Evolutionary conservation across 2,329 filamentous ascomycete species (phyloP), one percentile per base, ranked within the genome.

Genomic region (Diaporthe caulivora): DNA sequence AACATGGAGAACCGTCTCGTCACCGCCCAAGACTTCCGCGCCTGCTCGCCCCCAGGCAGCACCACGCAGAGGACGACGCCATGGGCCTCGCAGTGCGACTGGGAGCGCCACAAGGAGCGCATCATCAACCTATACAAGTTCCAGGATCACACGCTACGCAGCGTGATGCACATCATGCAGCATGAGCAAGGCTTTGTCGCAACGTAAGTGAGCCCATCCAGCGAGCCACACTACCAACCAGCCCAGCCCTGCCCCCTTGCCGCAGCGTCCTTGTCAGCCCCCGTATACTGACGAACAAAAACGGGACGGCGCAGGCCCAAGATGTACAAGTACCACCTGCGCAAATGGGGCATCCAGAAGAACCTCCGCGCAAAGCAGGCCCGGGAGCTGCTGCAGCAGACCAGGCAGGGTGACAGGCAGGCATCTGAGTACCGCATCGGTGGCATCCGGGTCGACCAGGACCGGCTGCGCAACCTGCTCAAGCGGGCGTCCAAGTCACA

Each of bases 41-140:
- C 24, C 42, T 49, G n/a, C 29, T 37, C 44, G 24, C n/a, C 37
- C 7, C 37, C 37, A 49, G 53, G 68, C 68, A 42, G 2, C 26
- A 58, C 15, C 40, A 3, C 40, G n/a, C 40, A 70, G 42, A 70
- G 47, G 21, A 60, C 68, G 54, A 13, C 68, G 42, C 3, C 42
- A 53, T 70, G 68, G 68, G 68, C 68, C 11, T 60, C 68, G 54
- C 60, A 54, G 8, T 72, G 42, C 18, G 72, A 77, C 47, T 79
- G 75, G 75, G 76, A 68, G 21, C 58, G 26, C 18, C 64, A 78
- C 53, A 73, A 73, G 31, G 34, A n/a, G 10, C 68, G n/a, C 29
- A 78, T 80, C 37, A 55, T 73, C 53, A 57, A 77, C 21, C 73
- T 78, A 8, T 80, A 79, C 65, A 76, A 76, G 77, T 65, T 34